These are phyloP conservation scores for Fusarium heterosporum DNA, from an alignment of 2,329 filamentous ascomycete species.

Conservation along the genomic window DNA sequence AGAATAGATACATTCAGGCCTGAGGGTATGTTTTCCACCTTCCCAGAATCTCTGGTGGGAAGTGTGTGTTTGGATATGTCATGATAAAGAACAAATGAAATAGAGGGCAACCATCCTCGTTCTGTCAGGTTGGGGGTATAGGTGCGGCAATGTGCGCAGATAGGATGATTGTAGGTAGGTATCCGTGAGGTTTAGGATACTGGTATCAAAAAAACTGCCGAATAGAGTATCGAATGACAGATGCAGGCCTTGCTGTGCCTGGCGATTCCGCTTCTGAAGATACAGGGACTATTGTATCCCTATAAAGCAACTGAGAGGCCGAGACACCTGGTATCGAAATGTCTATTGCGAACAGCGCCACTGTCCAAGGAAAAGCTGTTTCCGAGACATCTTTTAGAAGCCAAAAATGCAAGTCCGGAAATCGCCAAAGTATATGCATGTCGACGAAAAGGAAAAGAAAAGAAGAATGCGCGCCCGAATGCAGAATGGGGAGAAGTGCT, in stretches of 20 bases:
- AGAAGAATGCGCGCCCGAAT: conserved; percentile 42
- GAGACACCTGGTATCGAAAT: conserved; percentile 41
- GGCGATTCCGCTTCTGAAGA: conserved; percentile 22
- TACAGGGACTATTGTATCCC: conserved; percentile 13
- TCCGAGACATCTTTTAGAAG: conserved; percentile 43
- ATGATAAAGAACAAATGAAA: conserved; percentile 42
- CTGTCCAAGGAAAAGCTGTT: conserved; percentile 27
- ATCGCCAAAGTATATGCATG: conserved; percentile 40
- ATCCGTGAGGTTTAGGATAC: conserved; percentile 41
- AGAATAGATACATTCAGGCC: conserved; percentile 36
- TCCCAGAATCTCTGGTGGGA: conserved; percentile 27
- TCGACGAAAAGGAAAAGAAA: conserved; percentile 27
- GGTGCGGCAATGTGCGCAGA: conserved; percentile 45
- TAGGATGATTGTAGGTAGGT: conserved; percentile 30
- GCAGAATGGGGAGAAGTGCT: conserved; percentile 34
- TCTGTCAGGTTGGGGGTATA: conserved; percentile 43
- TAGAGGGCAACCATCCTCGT: conserved; percentile 26
- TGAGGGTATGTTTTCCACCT: conserved; percentile 42
- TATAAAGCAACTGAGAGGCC: conserved; percentile 26
- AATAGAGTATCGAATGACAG: conserved; percentile 37
- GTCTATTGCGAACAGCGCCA: conserved; percentile 40
- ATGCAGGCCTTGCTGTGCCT: conserved; percentile 25
- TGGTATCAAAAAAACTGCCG: conserved; percentile 45
- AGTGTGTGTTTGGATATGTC: conserved; percentile 40
- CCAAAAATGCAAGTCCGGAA: conserved; percentile 35